Conservation (phyloP, 768 basidiomycete species). For the Mycena rebaudengoi region DNA sequence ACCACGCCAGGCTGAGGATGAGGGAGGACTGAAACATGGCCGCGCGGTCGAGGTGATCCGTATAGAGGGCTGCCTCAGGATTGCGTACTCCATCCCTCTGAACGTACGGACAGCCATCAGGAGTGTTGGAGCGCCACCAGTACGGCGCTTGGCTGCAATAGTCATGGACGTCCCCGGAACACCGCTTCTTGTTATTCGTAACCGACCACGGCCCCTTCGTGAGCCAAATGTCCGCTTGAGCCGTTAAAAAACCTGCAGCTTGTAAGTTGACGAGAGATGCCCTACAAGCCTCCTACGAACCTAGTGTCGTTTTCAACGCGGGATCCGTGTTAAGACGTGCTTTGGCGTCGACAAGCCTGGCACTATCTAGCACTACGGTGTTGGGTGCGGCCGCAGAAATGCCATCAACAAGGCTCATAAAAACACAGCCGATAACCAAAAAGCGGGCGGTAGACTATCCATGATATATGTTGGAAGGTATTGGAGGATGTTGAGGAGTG, state of each 20-base stretch:
- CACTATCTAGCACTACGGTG: slow-evolving; percentile 3
- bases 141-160: slow-evolving; percentile 23
- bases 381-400: too few species aligned
- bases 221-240: slow-evolving; percentile 20
- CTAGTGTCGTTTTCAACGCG: neutral
- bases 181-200: slow-evolving; percentile 4
- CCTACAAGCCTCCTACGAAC: neutral
- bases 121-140: slow-evolving; percentile 28
- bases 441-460: too few species aligned
- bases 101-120: slow-evolving; percentile 47
- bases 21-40: slow-evolving; percentile 52
- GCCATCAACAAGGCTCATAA: too few species aligned
- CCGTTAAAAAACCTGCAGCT: neutral
- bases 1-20: slow-evolving; percentile 48
- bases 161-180: slow-evolving; percentile 10
- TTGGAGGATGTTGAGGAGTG: too few species aligned
- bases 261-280: neutral
- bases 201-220: slow-evolving; percentile 19
- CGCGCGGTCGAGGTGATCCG: slow-evolving; percentile 39
- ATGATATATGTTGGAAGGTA: too few species aligned
- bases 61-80: slow-evolving; percentile 3
- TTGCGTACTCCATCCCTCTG: slow-evolving; percentile 44
- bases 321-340: neutral
- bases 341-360: slow-evolving; percentile 5
- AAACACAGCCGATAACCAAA: too few species aligned